phyloP scores from a whole-genome alignment of 2,329 filamentous ascomycete species.

The Diaporthe capsici region DNA sequence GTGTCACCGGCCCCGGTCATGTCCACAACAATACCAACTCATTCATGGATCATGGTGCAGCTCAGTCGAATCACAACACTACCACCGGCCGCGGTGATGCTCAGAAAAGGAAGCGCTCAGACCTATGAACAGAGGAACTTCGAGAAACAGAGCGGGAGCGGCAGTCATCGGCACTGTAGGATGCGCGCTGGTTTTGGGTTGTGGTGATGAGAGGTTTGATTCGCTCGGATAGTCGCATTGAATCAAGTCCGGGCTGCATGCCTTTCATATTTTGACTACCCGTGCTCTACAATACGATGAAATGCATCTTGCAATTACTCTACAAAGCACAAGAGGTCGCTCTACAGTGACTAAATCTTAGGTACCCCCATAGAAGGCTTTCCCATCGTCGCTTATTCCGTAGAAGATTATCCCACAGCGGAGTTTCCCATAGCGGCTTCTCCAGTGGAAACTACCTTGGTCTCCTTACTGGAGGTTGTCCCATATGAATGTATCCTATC shows the following conservation, averaged over 20 bases:
- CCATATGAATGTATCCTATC: too few species aligned
- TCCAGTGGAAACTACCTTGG: too few species aligned
- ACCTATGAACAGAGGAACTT: background rate
- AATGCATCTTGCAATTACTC: background rate
- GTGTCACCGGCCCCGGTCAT: too few species aligned
- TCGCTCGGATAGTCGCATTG: background rate
- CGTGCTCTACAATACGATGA: background rate
- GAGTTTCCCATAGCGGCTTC: too few species aligned
- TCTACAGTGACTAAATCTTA: background rate
- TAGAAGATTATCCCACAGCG: background rate
- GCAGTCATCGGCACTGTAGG: background rate
- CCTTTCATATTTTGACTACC: background rate
- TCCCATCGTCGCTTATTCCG: background rate
- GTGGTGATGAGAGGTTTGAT: background rate
- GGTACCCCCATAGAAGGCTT: background rate
- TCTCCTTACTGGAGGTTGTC: too few species aligned
- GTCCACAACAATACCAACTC: too few species aligned
- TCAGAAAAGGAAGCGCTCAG: background rate
- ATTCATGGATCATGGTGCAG: too few species aligned
- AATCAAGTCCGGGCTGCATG: background rate
- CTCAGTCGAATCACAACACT: background rate
- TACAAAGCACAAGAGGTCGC: background rate
- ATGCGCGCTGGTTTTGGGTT: background rate
- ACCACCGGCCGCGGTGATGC: background rate
- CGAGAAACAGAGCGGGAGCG: background rate